Conservation (phyloP, 2,329 filamentous ascomycete species). For the Sporothrix mexicana region DNA sequence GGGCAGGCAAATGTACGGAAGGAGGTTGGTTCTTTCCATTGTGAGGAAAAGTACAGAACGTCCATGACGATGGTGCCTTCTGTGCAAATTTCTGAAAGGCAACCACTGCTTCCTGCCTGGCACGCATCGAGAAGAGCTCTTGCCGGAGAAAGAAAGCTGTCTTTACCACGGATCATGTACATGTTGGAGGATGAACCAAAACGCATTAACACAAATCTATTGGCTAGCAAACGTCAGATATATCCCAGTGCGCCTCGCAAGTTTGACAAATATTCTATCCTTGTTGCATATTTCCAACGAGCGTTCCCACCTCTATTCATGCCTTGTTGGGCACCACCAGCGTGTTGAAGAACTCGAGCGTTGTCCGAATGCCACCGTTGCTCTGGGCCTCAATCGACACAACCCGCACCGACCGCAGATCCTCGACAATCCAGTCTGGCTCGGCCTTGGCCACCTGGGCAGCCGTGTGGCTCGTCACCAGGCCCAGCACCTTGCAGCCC, state of each 20-base stretch:
- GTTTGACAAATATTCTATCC: neutral
- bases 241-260: slow-evolving; percentile 1
- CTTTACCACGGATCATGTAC: neutral
- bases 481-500: slow-evolving; percentile 81
- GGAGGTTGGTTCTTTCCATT: too few species aligned
- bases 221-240: neutral
- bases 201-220: neutral
- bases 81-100: too few species aligned
- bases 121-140: too few species aligned
- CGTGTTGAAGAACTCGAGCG: slow-evolving; percentile 71
- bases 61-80: too few species aligned
- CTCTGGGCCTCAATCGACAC: slow-evolving; percentile 61
- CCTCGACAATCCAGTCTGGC: slow-evolving; percentile 87
- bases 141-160: too few species aligned
- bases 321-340: slow-evolving; percentile 45
- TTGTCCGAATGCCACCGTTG: slow-evolving; percentile 48
- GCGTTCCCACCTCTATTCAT: neutral
- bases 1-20: too few species aligned
- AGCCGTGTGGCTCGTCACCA: slow-evolving; percentile 81
- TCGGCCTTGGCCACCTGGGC: slow-evolving; percentile 73
- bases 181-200: too few species aligned
- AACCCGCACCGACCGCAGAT: slow-evolving; percentile 75
- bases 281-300: neutral
- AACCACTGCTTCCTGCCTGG: too few species aligned
- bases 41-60: too few species aligned